Base-by-base conservation (phyloP, 2,329 filamentous ascomycete genomes). In the Ascochyta rabiei region DNA sequence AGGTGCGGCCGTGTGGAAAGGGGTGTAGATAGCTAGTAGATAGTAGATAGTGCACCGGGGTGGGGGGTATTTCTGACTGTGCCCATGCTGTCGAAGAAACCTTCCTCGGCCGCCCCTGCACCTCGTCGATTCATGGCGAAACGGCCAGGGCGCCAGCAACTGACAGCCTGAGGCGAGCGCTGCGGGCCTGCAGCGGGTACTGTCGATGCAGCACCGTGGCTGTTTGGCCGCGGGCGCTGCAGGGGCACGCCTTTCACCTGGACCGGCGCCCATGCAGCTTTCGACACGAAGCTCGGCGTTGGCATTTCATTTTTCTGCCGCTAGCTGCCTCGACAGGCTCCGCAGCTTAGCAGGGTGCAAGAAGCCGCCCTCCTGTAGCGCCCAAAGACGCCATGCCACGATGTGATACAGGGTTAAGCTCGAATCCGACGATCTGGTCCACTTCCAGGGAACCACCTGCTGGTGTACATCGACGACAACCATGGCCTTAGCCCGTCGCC, bases 401-500 rank as follows among this genome's bases (percentile, higher is more conserved):
- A 75, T 75, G 71, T 73, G 72, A 70, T 66, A 74, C 71, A 73
- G 68, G 72, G 72, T 70, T 67, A 61, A 63, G 63, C 66, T 68
- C 67, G 57, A 67, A 69, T 70, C 73, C 74, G 71, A 69, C 72
- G 73, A 76, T 76, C 74, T 75, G 74, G 73, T 65, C 63, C 64
- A 56, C 62, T 63, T 61, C 57, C 61, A 66, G 69, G 61, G 63
- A 66, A 67, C 66, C 61, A 60, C 62, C 62, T 68, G 60, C 56
- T 60, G 41, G 48, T 55, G 58, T 59, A 56, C 62, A 52, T 64
- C 62, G 60, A 61, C 57, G 63, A 68, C 63, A 67, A 53, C 63
- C 39, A 66, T 69, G 70, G 70, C 72, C 68, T 73, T 73, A 71
- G 68, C 64, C 59, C 62, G 51, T 63, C 63, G 59, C 61, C 69